phyloP scores from a whole-genome alignment of 2,329 filamentous ascomycete species.

The Geosmithia flava region DNA sequence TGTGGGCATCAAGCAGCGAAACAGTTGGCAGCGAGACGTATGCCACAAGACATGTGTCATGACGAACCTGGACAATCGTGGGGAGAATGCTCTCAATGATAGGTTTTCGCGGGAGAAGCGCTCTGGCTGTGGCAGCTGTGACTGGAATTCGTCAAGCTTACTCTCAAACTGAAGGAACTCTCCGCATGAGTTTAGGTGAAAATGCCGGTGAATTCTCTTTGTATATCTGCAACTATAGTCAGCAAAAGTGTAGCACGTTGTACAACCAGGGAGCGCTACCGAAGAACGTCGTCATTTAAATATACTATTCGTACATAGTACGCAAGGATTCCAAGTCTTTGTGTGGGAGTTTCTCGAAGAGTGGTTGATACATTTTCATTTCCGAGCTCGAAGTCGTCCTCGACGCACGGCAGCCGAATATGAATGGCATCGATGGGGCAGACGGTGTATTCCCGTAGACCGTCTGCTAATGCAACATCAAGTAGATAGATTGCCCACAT shows the following conservation, averaged over 20 bases:
- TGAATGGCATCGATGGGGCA: neutral
- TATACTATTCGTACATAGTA: constrained; percentile 2
- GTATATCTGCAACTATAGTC: neutral
- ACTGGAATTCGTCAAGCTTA: neutral
- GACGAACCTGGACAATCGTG: constrained; percentile 1
- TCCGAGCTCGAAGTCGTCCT: constrained; percentile 3
- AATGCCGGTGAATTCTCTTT: neutral
- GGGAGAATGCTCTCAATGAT: constrained; percentile 1
- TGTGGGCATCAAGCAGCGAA: neutral
- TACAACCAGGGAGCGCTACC: neutral
- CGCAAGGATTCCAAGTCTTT: constrained; percentile 1
- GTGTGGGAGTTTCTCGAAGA: neutral
- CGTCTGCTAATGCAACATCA: constrained; percentile 1
- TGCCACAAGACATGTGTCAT: constrained; percentile 3
- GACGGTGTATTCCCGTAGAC: neutral
- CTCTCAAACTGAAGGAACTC: neutral
- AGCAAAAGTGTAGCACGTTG: neutral
- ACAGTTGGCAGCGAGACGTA: constrained; percentile 1
- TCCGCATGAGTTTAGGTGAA: neutral
- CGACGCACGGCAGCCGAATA: constrained; percentile 2
- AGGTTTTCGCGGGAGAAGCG: constrained; percentile 1
- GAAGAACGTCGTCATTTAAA: constrained; percentile 1
- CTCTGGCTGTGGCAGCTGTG: constrained; percentile 1
- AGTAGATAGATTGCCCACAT: constrained; percentile 3
- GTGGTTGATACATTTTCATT: neutral